Base-by-base conservation (phyloP, 1,284 basidiomycete genomes). In the Ganoderma lingzhi region DNA sequence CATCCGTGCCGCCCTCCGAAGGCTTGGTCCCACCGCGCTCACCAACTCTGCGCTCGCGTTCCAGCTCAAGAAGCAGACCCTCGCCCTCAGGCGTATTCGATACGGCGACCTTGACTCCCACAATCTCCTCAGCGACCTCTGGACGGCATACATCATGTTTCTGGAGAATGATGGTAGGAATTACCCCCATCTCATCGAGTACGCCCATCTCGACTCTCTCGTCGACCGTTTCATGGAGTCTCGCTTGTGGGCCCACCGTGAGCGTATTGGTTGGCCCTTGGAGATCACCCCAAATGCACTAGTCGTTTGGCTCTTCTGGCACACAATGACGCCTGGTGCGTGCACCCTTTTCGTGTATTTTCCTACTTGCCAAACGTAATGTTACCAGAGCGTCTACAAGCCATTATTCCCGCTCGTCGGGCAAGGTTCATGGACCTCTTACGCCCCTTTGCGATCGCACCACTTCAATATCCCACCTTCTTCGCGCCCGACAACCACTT, bases 131-230 rank as follows among this genome's bases (percentile, higher is more conserved):
- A 63, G 82, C 83, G 80, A 90, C 56, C 80, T 93, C 12, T 88
- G 87, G 83, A 82, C 82, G 0, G 83, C 86, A 0, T 90, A 89
- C 72, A 76, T 92, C 64, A 89, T 95, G 86, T 78, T 93, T 74
- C 80, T 89, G 8, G 93, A 95, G 76, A 91, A 93, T 82, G 90
- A 95, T 78, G 93, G 91, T 41, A 88, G 87, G 79, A 95, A 95
- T 77, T 80, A 85, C 35, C 79, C 76, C 3, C 91, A 92, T 77
- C 84, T 78, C 42, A 64, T 95, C 62, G 81, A 86, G 64, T 82
- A 81, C 60, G 89, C 85, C 0, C 84, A 85, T 9, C 79, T 89
- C 6, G 81, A 84, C 48, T 70, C 72, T 12, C 86, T 88, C 66
- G 81, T 87, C n/a, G 82, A 86, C 64, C 48, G 70, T 0, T 87